Percentiles rank a stretch among this genome's conserved stretches.
Evolutionary conservation across 441 rosid genomes (phyloP).

Genomic region (Omphalea diandra): DNA sequence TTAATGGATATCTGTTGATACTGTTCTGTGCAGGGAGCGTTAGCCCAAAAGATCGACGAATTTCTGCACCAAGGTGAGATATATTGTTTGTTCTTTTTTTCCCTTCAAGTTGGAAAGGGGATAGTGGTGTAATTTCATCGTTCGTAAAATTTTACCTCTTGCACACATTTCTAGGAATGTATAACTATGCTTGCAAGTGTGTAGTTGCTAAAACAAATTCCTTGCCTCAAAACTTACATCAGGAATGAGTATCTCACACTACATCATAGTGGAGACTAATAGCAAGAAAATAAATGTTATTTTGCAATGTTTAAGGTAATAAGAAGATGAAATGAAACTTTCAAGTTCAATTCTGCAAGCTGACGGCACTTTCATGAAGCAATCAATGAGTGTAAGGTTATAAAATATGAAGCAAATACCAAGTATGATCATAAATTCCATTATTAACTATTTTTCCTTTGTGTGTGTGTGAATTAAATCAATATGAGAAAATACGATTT

Average conservation of each 20-base stretch:
- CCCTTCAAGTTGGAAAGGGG: not conserved
- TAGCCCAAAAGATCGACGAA: conserved; percentile 37
- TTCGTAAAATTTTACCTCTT: not conserved
- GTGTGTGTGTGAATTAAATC: not conserved
- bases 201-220: not conserved
- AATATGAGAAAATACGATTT: not conserved
- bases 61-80: conserved; percentile 53
- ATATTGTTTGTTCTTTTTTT: no score
- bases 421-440: no score
- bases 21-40: conserved; percentile 51
- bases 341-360: not conserved
- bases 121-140: not conserved
- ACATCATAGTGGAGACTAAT: no score
- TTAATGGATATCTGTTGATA: conserved; percentile 11
- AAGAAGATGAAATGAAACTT: not conserved
- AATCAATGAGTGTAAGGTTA: not conserved
- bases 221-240: not conserved
- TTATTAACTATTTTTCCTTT: not conserved
- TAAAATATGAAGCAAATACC: no score
- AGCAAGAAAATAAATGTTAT: not conserved
- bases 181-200: not conserved
- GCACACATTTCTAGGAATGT: not conserved
- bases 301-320: not conserved
- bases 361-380: not conserved
- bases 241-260: not conserved